Evolutionary conservation across 345 rosid genomes (phyloP).

Genomic region (Citrus hindsii): DNA sequence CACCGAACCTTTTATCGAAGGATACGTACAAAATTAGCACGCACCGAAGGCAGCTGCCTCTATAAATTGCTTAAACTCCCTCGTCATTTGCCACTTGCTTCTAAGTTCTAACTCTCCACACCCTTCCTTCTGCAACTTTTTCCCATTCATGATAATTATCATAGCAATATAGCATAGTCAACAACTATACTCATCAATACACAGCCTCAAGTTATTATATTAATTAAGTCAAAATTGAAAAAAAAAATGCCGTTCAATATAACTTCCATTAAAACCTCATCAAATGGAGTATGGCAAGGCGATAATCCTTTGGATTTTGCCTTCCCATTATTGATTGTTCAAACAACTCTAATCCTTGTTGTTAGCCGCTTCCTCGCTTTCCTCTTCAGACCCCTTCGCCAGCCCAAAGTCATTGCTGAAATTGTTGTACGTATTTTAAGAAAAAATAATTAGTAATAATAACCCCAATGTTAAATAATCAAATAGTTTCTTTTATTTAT

Average conservation of each 20-base stretch:
- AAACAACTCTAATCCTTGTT: slow-evolving; percentile 58
- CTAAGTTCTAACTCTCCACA: background rate
- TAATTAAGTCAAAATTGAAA: no score
- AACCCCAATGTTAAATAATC: background rate
- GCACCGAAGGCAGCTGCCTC: background rate
- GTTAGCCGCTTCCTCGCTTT: slow-evolving; percentile 67
- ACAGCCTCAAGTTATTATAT: no score
- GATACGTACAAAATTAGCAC: background rate
- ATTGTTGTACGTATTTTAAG: slow-evolving; percentile 46
- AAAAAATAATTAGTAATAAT: no score
- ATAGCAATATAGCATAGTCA: background rate
- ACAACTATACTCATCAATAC: background rate
- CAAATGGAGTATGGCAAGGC: slow-evolving; percentile 91
- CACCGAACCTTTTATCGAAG: background rate
- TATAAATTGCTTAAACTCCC: background rate
- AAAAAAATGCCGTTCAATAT: slow-evolving; percentile 47
- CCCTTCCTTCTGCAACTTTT: background rate
- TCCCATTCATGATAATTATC: background rate
- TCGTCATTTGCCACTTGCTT: background rate
- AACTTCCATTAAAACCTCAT: slow-evolving; percentile 65
- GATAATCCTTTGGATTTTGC: slow-evolving; percentile 79
- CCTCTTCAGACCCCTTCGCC: slow-evolving; percentile 86
- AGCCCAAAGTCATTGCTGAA: slow-evolving; percentile 92
- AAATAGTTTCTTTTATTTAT: background rate
- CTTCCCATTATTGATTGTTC: slow-evolving; percentile 75